Evolutionary conservation across 1,284 basidiomycete genomes (phyloP).

Genomic region (Rhizoctonia solani): DNA sequence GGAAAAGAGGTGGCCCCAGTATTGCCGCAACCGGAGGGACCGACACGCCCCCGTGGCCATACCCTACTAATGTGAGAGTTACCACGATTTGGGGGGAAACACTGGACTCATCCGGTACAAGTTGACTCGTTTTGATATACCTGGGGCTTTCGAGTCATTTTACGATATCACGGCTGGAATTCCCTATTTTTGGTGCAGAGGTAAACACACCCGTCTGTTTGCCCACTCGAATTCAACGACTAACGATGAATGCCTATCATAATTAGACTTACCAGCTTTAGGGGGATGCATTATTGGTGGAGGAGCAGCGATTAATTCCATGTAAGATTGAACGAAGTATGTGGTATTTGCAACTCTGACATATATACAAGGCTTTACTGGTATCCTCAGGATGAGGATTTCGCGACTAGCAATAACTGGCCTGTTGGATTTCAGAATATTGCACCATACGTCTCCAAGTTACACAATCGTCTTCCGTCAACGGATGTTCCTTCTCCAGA

Average conservation of each 20-base stretch:
- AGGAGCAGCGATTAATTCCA: slow-evolving; percentile 65
- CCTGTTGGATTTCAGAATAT: slow-evolving; percentile 59
- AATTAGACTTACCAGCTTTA: slow-evolving; percentile 63
- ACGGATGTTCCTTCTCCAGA: slow-evolving; percentile 64
- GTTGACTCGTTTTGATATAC: slow-evolving; percentile 67
- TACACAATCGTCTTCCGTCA: slow-evolving; percentile 57
- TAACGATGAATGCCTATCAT: slow-evolving; percentile 54
- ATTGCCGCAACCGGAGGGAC: slow-evolving; percentile 62
- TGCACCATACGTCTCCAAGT: slow-evolving; percentile 53
- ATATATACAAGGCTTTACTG: slow-evolving; percentile 58
- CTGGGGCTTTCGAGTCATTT: slow-evolving; percentile 60
- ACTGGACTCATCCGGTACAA: slow-evolving; percentile 39
- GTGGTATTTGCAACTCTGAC: neutral
- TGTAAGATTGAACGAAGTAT: slow-evolving; percentile 49
- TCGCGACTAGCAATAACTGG: slow-evolving; percentile 57
- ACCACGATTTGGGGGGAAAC: neutral
- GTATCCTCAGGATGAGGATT: slow-evolving; percentile 58
- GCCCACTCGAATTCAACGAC: neutral
- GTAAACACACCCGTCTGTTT: slow-evolving; percentile 43
- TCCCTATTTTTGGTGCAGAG: slow-evolving; percentile 62
- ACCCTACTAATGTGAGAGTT: slow-evolving; percentile 52
- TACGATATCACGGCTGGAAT: slow-evolving; percentile 55
- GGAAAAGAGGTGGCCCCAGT: slow-evolving; percentile 63
- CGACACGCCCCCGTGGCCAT: slow-evolving; percentile 58
- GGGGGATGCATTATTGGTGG: slow-evolving; percentile 69